Conservation (phyloP, 2,329 filamentous ascomycete genomes). For the Alternaria arbusti region DNA sequence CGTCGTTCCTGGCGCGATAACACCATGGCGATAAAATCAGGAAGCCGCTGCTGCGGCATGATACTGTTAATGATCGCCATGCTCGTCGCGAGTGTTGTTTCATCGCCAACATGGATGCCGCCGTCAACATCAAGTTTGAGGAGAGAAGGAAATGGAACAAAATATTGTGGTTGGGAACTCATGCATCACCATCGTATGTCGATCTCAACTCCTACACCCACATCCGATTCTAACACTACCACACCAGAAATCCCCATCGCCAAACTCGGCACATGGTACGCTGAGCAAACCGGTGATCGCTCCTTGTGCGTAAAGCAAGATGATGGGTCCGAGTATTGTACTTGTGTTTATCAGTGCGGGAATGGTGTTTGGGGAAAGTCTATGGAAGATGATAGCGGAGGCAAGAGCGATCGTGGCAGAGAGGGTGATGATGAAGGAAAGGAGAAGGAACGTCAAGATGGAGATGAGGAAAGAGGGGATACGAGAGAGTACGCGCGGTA, state of each 20-base stretch:
- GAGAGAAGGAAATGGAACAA: background rate
- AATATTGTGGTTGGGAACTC: slow-evolving; percentile 17
- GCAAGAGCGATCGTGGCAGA: background rate
- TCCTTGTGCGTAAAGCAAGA: slow-evolving; percentile 11
- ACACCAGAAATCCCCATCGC: slow-evolving; percentile 16
- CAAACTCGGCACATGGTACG: slow-evolving; percentile 14
- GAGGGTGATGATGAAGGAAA: background rate
- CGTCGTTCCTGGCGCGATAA: background rate
- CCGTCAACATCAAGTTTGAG: background rate
- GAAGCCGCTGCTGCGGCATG: background rate
- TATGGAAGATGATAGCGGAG: background rate
- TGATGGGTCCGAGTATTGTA: slow-evolving; percentile 17
- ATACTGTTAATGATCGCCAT: background rate
- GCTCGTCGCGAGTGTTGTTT: background rate
- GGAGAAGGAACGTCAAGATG: background rate
- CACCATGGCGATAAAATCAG: background rate
- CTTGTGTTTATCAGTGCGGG: slow-evolving; percentile 25
- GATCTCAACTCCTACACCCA: background rate
- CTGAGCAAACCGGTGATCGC: slow-evolving; percentile 17
- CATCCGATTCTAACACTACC: background rate
- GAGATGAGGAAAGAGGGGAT: background rate
- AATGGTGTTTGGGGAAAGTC: slow-evolving; percentile 23
- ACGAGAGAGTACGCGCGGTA: background rate
- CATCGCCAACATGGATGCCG: background rate
- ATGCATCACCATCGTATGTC: slow-evolving; percentile 13